These are phyloP conservation scores for Myxozyma lipomycoides DNA, from an alignment of 805 yeast species.

Conservation along the genomic window DNA sequence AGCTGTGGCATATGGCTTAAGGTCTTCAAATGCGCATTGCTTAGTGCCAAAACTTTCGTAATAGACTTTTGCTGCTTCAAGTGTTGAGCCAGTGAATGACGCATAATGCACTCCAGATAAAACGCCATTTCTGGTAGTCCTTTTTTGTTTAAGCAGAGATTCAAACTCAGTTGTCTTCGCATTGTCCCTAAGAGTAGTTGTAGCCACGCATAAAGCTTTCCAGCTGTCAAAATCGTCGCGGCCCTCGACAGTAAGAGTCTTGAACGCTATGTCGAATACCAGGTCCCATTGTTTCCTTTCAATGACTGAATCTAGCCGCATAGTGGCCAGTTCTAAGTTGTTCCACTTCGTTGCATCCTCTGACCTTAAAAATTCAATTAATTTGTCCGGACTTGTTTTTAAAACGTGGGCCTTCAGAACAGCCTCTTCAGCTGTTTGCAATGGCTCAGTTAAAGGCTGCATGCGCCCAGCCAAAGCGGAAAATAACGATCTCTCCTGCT, in stretches of 20 bases:
- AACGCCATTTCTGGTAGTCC: conserved; percentile 52
- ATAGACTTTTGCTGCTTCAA: conserved; percentile 39
- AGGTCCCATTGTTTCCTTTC: conserved; percentile 43
- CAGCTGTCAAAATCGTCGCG: conserved; percentile 79
- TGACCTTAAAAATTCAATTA: conserved; percentile 35
- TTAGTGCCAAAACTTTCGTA: conserved; percentile 49
- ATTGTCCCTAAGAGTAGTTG: conserved; percentile 34
- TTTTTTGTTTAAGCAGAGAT: conserved; percentile 34
- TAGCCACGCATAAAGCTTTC: conserved; percentile 52
- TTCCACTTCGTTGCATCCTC: conserved; percentile 32
- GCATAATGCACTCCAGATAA: conserved; percentile 52
- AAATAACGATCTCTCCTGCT: conserved; percentile 49
- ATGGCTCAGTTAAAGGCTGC: conserved; percentile 51
- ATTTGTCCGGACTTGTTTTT: conserved; percentile 37
- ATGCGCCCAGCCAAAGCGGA: conserved; percentile 60
- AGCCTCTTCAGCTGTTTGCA: conserved; percentile 58
- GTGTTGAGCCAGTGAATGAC: conserved; percentile 11
- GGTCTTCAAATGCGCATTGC: conserved; percentile 62
- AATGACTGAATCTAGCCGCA: conserved; percentile 43
- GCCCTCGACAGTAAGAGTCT: conserved; percentile 42
- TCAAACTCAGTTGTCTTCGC: conserved; percentile 37
- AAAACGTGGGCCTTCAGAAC: conserved; percentile 56
- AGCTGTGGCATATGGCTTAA: conserved; percentile 39
- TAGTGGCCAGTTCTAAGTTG: conserved; percentile 60
- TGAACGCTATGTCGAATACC: conserved; percentile 42